phyloP scores from a whole-genome alignment of 2,329 filamentous ascomycete species.

The Alternaria novae-zelandiae region DNA sequence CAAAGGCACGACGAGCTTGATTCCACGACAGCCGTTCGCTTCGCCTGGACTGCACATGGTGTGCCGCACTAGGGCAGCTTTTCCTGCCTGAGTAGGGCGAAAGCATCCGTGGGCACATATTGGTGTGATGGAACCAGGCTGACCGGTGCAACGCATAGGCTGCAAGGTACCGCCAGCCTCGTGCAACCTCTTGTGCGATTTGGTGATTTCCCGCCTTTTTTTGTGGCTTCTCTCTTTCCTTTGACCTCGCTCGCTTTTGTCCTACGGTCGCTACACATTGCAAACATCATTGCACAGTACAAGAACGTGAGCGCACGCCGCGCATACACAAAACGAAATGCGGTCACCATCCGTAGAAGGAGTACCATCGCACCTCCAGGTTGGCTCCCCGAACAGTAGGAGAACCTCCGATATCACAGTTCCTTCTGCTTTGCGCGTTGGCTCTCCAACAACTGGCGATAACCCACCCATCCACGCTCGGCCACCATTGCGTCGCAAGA shows the following conservation, averaged over 20 bases:
- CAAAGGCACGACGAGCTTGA: slow-evolving; percentile 4
- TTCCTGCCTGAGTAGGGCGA: not conserved
- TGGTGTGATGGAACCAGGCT: slow-evolving; percentile 22
- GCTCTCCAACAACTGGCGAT: slow-evolving; percentile 33
- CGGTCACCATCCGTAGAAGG: slow-evolving; percentile 29
- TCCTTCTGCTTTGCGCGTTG: slow-evolving; percentile 39
- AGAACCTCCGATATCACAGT: slow-evolving; percentile 26
- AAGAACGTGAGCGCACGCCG: not conserved
- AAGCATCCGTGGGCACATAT: slow-evolving; percentile 7
- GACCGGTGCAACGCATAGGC: slow-evolving; percentile 19
- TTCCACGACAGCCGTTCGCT: slow-evolving; percentile 6
- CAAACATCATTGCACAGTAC: not conserved
- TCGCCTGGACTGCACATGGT: not conserved
- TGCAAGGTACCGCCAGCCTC: slow-evolving; percentile 23
- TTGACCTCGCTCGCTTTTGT: not conserved
- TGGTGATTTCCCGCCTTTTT: not conserved
- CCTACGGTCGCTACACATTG: not conserved
- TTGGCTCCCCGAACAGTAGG: slow-evolving; percentile 35
- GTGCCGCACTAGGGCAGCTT: not conserved
- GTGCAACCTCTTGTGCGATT: slow-evolving; percentile 1
- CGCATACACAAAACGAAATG: not conserved
- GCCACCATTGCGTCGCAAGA: slow-evolving; percentile 34
- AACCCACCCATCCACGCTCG: slow-evolving; percentile 21
- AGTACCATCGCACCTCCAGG: slow-evolving; percentile 39
- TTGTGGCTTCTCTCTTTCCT: not conserved